Evolutionary conservation across 106 monocot genomes (phyloP), one percentile per base, ranked within the genome.

Genomic region (Apostasia ramifera): DNA sequence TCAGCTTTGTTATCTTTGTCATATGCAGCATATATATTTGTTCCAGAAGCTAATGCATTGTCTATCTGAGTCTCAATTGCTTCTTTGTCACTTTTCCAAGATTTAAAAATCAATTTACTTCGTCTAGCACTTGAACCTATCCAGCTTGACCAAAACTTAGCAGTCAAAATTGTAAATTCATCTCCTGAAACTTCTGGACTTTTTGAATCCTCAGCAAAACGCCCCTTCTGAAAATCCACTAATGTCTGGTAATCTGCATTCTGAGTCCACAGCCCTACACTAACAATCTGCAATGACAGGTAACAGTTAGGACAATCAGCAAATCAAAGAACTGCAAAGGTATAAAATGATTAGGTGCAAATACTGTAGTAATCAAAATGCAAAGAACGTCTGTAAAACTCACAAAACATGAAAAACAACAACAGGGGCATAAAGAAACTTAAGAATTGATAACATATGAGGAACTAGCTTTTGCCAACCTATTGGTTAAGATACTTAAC

Each of bases 71-170:
- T 81, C 48, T 88, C 84, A 79, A 74, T 62, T 52, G 80, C 60
- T 41, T 91, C 83, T 75, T 86, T 88, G 15, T 95, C 95, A 77
- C 69, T 77, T 69, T 80, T 92, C 89, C 86, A 89, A 39, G 79
- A 65, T 76, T 87, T 82, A 48, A 81, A 89, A 77, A 79, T 82
- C 55, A 83, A 71, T 73, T 89, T 92, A 67, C 77, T 85, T 47
- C 81, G 76, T 73, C 77, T 77, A 73, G 81, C 75, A 78, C 88
- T 76, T 55, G 86, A 84, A 53, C 70, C 76, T 41, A 95, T 76
- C 89, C 84, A 92, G 60, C 75, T 76, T 61, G 87, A 90, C 76
- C 87, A 88, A 80, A 90, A 82, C 55, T 85, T 87, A 47, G 84
- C 66, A 46, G 86, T 71, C 51, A 92, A 71, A 71, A 85, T 68